phyloP scores from a whole-genome alignment of 805 yeast genomes.

The Candida cerambycidarum region DNA sequence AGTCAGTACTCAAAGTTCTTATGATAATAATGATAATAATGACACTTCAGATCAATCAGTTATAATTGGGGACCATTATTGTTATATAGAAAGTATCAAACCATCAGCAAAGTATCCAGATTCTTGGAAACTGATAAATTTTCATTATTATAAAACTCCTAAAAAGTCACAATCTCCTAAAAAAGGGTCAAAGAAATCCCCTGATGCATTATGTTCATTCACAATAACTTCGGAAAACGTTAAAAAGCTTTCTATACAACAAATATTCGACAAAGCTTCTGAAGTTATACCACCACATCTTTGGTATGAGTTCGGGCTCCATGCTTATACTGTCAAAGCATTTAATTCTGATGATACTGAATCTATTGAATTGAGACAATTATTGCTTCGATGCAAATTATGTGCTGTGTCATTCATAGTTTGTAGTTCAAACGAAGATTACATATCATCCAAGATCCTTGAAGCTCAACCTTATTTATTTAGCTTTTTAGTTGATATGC shows the following conservation, averaged over 20 bases:
- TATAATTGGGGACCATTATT: conserved; percentile 39
- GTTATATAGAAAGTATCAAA: conserved; percentile 40
- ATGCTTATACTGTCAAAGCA: conserved; percentile 68
- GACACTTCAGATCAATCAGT: conserved; percentile 17
- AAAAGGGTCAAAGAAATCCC: not conserved
- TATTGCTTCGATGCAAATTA: conserved; percentile 63
- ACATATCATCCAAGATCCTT: conserved; percentile 62
- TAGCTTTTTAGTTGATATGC: conserved; percentile 65
- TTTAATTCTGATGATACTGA: conserved; percentile 59
- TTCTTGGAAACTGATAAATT: conserved; percentile 14
- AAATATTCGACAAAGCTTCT: conserved; percentile 61
- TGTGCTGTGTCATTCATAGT: conserved; percentile 65
- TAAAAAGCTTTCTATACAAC: conserved; percentile 53
- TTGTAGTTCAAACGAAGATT: conserved; percentile 55
- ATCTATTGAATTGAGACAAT: conserved; percentile 53
- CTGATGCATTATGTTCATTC: conserved; percentile 54
- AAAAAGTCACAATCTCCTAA: conserved; percentile 45
- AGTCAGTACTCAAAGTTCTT: too few relatives aligned
- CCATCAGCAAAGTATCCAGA: conserved; percentile 9
- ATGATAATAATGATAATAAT: too few relatives aligned
- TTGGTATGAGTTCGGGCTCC: conserved; percentile 62
- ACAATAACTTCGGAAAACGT: conserved; percentile 56
- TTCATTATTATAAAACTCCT: conserved; percentile 40
- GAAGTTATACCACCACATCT: conserved; percentile 58
- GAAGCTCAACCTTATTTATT: conserved; percentile 71